A percentile compares a stretch with the other conserved stretches of the same genome.
phyloP scores from a whole-genome alignment of 345 rosid genomes.

The Linum tenue region DNA sequence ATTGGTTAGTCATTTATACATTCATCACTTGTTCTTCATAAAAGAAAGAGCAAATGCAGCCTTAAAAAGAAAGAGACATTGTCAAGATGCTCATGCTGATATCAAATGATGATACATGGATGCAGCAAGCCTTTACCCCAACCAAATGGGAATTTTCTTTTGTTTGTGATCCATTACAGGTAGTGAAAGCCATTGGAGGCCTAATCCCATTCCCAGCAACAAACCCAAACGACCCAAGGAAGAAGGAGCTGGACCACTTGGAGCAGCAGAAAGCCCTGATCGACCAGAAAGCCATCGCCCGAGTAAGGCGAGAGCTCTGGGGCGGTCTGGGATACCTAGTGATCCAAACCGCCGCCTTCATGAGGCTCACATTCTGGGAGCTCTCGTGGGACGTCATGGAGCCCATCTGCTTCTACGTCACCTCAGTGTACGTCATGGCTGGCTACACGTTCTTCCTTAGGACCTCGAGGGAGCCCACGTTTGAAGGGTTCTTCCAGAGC shows the following conservation, averaged over 20 bases:
- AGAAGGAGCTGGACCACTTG: constrained; percentile 49
- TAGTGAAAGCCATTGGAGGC: constrained; percentile 55
- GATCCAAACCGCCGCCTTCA: constrained; percentile 69
- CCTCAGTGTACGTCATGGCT: constrained; percentile 62
- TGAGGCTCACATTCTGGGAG: constrained; percentile 99
- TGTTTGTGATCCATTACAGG: constrained; percentile 34
- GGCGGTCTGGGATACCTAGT: constrained; percentile 57
- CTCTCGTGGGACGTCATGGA: constrained; percentile 99
- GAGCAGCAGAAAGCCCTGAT: constrained; percentile 44
- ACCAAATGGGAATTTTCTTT: neutral
- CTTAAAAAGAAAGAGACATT: no score
- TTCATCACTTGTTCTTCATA: neutral
- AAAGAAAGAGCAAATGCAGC: no score
- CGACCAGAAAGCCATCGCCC: constrained; percentile 42
- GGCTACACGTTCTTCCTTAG: constrained; percentile 74
- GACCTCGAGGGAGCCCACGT: constrained; percentile 79
- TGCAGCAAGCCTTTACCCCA: neutral
- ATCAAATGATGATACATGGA: neutral
- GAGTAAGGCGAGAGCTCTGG: constrained; percentile 70
- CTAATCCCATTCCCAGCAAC: constrained; percentile 46
- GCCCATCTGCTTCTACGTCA: constrained; percentile 81
- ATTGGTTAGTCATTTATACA: neutral
- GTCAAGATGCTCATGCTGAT: neutral
- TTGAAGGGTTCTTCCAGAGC: constrained; percentile 75
- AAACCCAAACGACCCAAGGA: constrained; percentile 46